phyloP scores from a whole-genome alignment of 176 grass and related monocot genomes.

The Lolium multiflorum region DNA sequence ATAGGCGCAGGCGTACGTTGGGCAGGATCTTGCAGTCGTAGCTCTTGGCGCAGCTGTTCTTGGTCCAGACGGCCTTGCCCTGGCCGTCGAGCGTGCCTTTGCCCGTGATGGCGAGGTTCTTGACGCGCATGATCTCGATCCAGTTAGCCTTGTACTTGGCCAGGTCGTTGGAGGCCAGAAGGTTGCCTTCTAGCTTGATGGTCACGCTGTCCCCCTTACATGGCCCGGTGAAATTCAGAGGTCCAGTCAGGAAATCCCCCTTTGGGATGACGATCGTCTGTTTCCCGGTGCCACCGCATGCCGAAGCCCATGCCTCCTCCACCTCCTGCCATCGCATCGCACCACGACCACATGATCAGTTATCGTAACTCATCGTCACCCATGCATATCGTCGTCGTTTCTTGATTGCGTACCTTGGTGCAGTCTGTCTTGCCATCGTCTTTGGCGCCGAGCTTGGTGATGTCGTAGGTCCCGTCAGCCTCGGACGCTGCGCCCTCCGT shows the following conservation, averaged over 20 bases:
- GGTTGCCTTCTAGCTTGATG: conserved; percentile 56
- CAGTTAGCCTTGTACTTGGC: conserved; percentile 39
- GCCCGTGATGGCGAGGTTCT: conserved; percentile 51
- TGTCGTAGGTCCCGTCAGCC: neutral
- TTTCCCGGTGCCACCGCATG: conserved; percentile 38
- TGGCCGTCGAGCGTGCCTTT: conserved; percentile 62
- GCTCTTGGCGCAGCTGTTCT: conserved; percentile 55
- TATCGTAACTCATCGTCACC: neutral
- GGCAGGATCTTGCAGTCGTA: conserved; percentile 64
- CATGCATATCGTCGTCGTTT: neutral
- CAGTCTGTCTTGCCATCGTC: conserved; percentile 52
- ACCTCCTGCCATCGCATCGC: conserved; percentile 22
- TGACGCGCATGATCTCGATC: conserved; percentile 56
- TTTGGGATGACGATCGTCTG: conserved; percentile 50
- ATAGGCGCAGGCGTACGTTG: conserved; percentile 37
- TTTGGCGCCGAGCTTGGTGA: conserved; percentile 42
- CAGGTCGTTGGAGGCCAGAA: conserved; percentile 57
- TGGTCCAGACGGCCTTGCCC: conserved; percentile 55
- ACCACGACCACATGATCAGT: neutral
- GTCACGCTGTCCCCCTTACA: conserved; percentile 50
- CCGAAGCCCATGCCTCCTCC: conserved; percentile 48
- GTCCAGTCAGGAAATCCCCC: conserved; percentile 39
- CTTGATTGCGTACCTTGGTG: conserved; percentile 40
- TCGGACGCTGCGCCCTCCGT: neutral
- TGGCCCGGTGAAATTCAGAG: conserved; percentile 56